Base-by-base conservation (phyloP, 2,329 filamentous ascomycete species). In the Talaromyces rugulosus region DNA sequence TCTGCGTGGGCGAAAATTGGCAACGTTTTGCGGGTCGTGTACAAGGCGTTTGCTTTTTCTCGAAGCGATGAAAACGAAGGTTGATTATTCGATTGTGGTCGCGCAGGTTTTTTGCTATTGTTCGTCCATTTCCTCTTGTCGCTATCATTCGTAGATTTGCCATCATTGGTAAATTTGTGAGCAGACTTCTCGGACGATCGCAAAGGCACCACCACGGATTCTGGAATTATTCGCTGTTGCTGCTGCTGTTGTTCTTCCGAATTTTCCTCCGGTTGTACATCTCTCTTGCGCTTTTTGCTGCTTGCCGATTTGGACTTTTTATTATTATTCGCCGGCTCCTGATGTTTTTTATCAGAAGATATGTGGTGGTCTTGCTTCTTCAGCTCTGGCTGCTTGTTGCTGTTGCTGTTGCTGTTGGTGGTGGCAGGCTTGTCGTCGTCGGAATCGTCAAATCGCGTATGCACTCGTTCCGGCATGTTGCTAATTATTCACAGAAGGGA, bases 1-100 rank as follows among this genome's bases (percentile, higher is more conserved):
- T 87, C 80, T 55, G 86, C 86, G 66, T 92, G 85, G 4, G 83
- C 78, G 86, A 91, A 96, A 66, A 97, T 94, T 0, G 93, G 93
- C 3, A 97, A 82, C 14, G 85, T 81, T 71, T 89, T 85, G 27
- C 92, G 85, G 6, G 80, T 76, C 56, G 75, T 69, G 58, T 81
- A 77, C 4, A 86, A 73, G 3, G 74, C 72, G 58, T 79, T 77
- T 18, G 82, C 81, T 61, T 78, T 80, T 66, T 79, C 77, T 52
- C 75, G 74, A 9, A 81, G 63, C 18, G 74, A 70, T 3, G 63
- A 58, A 28, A 63, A 63, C 18, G 57, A 54, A n/a, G 14, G 50
- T 4, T 52, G 50, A 52, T 30, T 30, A 30, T 52, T 28, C 9
- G 28, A 52, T 30, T 28, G 27, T 30, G 50, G 23, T 31, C 50